phyloP scores from a whole-genome alignment of 2,329 filamentous ascomycete species.

The Penicillium sp. region DNA sequence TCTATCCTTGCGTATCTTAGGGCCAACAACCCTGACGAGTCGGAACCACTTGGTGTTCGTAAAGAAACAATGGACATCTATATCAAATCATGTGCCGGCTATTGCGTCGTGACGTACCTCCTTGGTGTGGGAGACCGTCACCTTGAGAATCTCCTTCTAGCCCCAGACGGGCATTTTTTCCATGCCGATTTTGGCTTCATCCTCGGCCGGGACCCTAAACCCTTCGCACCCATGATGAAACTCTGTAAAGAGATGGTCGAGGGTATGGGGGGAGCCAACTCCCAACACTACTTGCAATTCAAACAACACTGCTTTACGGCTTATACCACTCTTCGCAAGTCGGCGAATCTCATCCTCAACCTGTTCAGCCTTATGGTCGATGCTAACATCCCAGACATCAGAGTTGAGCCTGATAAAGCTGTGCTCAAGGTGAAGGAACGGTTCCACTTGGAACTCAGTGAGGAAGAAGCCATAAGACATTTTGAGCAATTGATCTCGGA shows the following conservation, averaged over 20 bases:
- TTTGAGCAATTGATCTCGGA: constrained; percentile 89
- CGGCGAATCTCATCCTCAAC: constrained; percentile 86
- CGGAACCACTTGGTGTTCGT: constrained; percentile 76
- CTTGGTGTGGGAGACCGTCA: constrained; percentile 94
- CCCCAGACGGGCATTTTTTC: constrained; percentile 91
- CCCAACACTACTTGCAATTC: constrained; percentile 80
- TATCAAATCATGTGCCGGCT: constrained; percentile 91
- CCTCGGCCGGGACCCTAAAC: constrained; percentile 92
- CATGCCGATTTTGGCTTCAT: constrained; percentile 99
- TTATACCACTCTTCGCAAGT: constrained; percentile 86
- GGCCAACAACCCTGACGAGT: constrained; percentile 82
- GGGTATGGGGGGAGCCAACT: constrained; percentile 84
- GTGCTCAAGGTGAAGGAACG: constrained; percentile 93
- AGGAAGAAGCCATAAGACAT: constrained; percentile 85
- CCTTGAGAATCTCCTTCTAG: constrained; percentile 87
- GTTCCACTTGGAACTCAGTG: constrained; percentile 84
- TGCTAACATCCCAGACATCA: constrained; percentile 93
- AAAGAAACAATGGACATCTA: constrained; percentile 94
- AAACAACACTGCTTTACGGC: constrained; percentile 95
- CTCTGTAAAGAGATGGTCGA: constrained; percentile 98
- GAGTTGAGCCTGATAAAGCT: constrained; percentile 85
- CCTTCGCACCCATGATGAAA: constrained; percentile 96
- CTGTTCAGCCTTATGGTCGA: constrained; percentile 96
- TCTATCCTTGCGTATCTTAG: constrained; percentile 76
- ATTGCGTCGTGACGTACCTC: constrained; percentile 98